Percentiles rank a stretch among this genome's conserved stretches.
These are phyloP conservation scores for Hymenoscyphus fraxineus DNA, from an alignment of 2,329 filamentous ascomycete genomes.

Conservation along the genomic window DNA sequence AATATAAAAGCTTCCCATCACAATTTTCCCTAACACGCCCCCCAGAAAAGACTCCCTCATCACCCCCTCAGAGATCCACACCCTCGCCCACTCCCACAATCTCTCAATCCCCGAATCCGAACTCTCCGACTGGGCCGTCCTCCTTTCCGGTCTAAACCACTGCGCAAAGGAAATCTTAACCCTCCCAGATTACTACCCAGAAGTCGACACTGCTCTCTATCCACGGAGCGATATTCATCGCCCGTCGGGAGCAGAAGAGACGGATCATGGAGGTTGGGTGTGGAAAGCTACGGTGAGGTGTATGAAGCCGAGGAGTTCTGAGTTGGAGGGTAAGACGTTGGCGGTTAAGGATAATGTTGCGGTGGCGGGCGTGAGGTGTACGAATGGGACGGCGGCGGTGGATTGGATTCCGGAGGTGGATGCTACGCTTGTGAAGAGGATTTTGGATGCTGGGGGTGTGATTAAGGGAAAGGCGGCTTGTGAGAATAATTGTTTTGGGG, in stretches of 20 bases:
- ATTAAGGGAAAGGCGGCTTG: slow-evolving; percentile 27
- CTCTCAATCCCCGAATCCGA: slow-evolving; percentile 19
- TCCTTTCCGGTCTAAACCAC: slow-evolving; percentile 25
- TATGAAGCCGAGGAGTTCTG: slow-evolving; percentile 21
- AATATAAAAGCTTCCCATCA: too few relatives aligned
- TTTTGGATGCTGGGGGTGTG: slow-evolving; percentile 25
- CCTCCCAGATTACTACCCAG: slow-evolving; percentile 22
- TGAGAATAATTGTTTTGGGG: slow-evolving; percentile 30
- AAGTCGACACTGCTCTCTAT: slow-evolving; percentile 22
- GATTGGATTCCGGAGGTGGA: slow-evolving; percentile 26
- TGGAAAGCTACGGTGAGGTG: slow-evolving; percentile 46
- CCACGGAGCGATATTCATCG: slow-evolving; percentile 25
- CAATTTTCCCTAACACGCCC: neutral
- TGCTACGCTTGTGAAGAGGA: slow-evolving; percentile 24
- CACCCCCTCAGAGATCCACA: slow-evolving; percentile 15
- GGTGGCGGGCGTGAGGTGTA: slow-evolving; percentile 24
- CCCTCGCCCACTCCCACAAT: slow-evolving; percentile 17
- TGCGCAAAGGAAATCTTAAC: slow-evolving; percentile 25
- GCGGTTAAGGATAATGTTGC: slow-evolving; percentile 29
- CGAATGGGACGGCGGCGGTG: slow-evolving; percentile 26
- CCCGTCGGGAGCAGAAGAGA: slow-evolving; percentile 16
- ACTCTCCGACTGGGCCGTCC: slow-evolving; percentile 20
- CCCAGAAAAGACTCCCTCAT: slow-evolving; percentile 24
- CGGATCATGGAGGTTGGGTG: slow-evolving; percentile 31
- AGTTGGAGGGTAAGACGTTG: slow-evolving; percentile 21